Evolutionary conservation across 768 basidiomycete species (phyloP).

Genomic region (Mycena latifolia): DNA sequence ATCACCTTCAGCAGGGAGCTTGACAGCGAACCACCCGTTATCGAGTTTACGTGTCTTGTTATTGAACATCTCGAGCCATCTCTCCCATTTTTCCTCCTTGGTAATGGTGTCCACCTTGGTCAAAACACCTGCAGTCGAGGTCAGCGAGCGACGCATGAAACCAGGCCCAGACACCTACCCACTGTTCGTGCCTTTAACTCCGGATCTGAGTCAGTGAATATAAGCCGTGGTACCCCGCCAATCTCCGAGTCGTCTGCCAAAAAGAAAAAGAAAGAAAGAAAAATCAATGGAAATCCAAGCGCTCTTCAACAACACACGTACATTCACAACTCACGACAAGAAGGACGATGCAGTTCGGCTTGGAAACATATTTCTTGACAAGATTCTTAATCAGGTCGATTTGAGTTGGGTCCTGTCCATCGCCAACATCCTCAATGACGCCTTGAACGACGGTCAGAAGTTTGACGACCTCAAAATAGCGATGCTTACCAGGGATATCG

Average conservation of each 20-base stretch:
- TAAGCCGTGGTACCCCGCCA: conserved; percentile 19
- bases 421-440: conserved; percentile 18
- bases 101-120: conserved; percentile 22
- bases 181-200: conserved; percentile 16
- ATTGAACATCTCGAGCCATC: conserved; percentile 21
- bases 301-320: not conserved
- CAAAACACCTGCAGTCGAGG: conserved; percentile 15
- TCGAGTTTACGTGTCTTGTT: conserved; percentile 20
- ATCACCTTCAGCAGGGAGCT: conserved; percentile 15
- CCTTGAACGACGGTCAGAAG: conserved; percentile 12
- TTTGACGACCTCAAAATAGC: not conserved
- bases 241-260: conserved; percentile 16
- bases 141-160: not conserved
- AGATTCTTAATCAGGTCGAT: conserved; percentile 23
- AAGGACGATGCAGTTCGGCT: conserved; percentile 23
- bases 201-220: conserved; percentile 22
- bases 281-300: not conserved
- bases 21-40: conserved; percentile 29
- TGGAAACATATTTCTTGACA: conserved; percentile 20
- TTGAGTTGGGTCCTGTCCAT: conserved; percentile 17
- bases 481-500: conserved; percentile 17
- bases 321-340: conserved; percentile 24
- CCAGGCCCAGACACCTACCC: conserved; percentile 9
- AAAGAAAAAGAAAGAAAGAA: conserved; percentile 1
- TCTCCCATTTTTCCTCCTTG: not conserved